phyloP scores from a whole-genome alignment of 2,329 filamentous ascomycete genomes.

The Hawksworthiomyces lignivorus region DNA sequence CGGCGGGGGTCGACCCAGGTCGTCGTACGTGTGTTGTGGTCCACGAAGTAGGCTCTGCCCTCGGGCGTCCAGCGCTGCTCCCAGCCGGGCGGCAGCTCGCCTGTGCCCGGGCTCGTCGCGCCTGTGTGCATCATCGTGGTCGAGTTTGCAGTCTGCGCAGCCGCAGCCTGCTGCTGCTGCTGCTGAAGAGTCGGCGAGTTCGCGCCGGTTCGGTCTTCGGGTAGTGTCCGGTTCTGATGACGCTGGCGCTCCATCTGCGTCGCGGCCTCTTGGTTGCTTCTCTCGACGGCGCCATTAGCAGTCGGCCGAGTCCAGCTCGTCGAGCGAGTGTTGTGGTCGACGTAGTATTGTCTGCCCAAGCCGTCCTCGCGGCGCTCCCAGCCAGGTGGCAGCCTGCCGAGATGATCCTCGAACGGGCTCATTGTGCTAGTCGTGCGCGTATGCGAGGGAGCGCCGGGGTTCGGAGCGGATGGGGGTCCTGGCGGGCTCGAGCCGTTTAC shows the following conservation, averaged over 20 bases:
- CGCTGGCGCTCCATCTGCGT: conserved; percentile 88
- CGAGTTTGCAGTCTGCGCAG: conserved; percentile 41
- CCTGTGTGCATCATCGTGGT: conserved; percentile 91
- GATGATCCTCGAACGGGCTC: conserved; percentile 93
- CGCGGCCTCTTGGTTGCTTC: conserved; percentile 76
- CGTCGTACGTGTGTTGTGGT: conserved; percentile 95
- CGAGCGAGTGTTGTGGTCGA: conserved; percentile 93
- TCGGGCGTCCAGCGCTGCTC: conserved; percentile 94
- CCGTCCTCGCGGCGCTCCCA: conserved; percentile 98
- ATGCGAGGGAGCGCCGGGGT: conserved; percentile 26
- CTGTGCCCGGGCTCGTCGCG: conserved; percentile 86
- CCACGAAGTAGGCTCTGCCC: conserved; percentile 91
- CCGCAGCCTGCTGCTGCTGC: conserved; percentile 35
- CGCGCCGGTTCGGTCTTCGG: conserved; percentile 88
- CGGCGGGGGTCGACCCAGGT: conserved; percentile 97
- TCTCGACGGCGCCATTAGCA: conserved; percentile 67
- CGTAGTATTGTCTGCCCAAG: conserved; percentile 90
- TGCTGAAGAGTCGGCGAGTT: conserved; percentile 70
- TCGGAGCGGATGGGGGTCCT: conserved; percentile 35
- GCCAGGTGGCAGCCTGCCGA: conserved; percentile 82
- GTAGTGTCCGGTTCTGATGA: conserved; percentile 91
- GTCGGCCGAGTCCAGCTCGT: conserved; percentile 94
- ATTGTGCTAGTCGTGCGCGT: conserved; percentile 49
- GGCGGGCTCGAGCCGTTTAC: too few species aligned
- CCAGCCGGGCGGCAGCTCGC: conserved; percentile 92